Evolutionary conservation across 1,139 yeast species (phyloP), one percentile per base, ranked within the genome.

Genomic region (Hansenula sp.): DNA sequence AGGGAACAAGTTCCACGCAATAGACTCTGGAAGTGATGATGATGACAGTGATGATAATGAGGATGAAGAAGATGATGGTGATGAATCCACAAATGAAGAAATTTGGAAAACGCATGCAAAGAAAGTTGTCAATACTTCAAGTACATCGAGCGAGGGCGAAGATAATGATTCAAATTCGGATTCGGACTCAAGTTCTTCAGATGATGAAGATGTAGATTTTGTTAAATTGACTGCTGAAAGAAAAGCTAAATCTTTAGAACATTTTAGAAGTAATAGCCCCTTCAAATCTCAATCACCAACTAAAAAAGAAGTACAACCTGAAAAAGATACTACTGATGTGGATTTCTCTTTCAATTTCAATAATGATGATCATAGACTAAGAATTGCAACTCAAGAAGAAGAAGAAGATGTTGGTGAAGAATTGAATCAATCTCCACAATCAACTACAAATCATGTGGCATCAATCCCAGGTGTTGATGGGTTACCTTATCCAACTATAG

Each of bases 371-470:
- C 57, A 58, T 40, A 60, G 57, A 11, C 55, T 58, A 28, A 53
- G 53, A 47, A 53, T 55, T 40, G 51, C 52, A 25, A 51, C 56
- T 21, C 59, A 44, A 18, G 47, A 50, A n/a, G 58, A 55, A 58
- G 75, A 79, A 46, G 91, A 84, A 60, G 91, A 84, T 65, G 70
- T 84, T 19, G 91, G 90, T 16, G 91, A 83, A 60, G 89, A 79
- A 50, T 70, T 81, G 6, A 53, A 36, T 9, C 19, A 18, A 19
- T 12, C 15, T 19, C n/a, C n/a, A 4, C 40, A 29, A 13, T 33
- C 18, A 21, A 25, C 24, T 7, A 17, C 12, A 13, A 13, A 33
- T 12, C 21, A 35, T 25, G 16, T 52, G 13, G 51, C 44, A 25
- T 33, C 42, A 16, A 45, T 44, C n/a, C 41, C 41, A 13, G 38